Base-by-base conservation (phyloP, 163 green algal genomes). In the Chlorella variabilis region DNA sequence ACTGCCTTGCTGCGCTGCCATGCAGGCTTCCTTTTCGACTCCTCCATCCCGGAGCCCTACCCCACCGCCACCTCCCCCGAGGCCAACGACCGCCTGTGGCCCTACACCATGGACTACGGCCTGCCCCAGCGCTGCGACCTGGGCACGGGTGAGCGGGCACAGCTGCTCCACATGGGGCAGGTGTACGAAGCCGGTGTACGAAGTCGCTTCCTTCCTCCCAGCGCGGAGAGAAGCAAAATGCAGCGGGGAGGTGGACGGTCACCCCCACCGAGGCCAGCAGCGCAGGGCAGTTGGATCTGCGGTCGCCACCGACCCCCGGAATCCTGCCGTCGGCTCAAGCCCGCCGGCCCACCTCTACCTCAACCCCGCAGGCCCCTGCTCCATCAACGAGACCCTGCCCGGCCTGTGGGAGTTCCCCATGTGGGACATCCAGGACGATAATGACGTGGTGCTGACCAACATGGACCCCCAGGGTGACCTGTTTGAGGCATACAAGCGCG, bases 41-140 rank as follows among this genome's bases (percentile, higher is more conserved):
- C 58, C 27, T 80, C 75, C 34, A 89, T 89, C 66, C 66, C 66
- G 3, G 84, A 86, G 51, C 71, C 45, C 54, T 70, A 78, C 58
- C 56, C 38, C 73, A 76, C 74, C n/a, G 59, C 66, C 29, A 84
- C 84, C 71, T 79, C 71, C 23, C 77, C 73, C 25, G 61, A 31
- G 11, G 59, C 36, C 33, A 42, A 48, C 61, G 29, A 77, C 7
- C 63, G 71, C 33, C 56, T 89, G 15, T 89, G 76, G 75, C 84
- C 84, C 67, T 89, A 89, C 59, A 89, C 75, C 33, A 82, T 89
- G 66, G 84, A 89, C 48, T 49, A 82, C 34, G 84, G 84, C 66
- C 69, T 89, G 3, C 54, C 74, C 2, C 84, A 89, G 81, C 41
- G 76, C 75, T 89, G 85, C 81, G 66, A 75, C 71, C 61, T 80